These are phyloP conservation scores for Gnomoniopsis sp. DNA, from an alignment of 2,329 filamentous ascomycete genomes.

Conservation along the genomic window DNA sequence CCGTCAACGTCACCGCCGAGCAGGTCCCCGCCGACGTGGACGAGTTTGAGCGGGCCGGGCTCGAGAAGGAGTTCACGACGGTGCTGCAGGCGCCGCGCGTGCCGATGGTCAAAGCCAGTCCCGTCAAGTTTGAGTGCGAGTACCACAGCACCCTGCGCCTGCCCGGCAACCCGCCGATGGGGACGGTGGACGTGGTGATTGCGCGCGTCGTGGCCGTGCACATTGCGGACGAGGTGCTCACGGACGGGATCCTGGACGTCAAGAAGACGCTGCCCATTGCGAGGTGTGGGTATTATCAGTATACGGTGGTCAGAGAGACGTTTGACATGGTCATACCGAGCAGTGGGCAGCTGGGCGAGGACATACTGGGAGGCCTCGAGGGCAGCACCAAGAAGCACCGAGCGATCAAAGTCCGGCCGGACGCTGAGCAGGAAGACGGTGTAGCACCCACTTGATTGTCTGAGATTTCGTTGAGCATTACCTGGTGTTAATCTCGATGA, in stretches of 20 bases:
- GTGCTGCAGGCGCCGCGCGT: slow-evolving; percentile 30
- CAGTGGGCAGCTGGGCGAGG: slow-evolving; percentile 12
- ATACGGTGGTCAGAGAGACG: slow-evolving; percentile 50
- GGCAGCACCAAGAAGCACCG: slow-evolving; percentile 11
- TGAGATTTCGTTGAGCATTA: neutral
- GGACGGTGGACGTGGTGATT: slow-evolving; percentile 55
- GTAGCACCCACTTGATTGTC: neutral
- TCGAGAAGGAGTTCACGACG: slow-evolving; percentile 43
- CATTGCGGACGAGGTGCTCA: slow-evolving; percentile 52
- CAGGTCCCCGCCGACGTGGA: slow-evolving; percentile 46
- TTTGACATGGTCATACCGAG: slow-evolving; percentile 56
- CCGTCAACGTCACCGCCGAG: slow-evolving; percentile 53
- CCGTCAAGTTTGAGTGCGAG: slow-evolving; percentile 57
- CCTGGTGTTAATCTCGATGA: neutral
- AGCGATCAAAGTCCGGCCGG: neutral
- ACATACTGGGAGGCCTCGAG: slow-evolving; percentile 20
- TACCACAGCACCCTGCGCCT: slow-evolving; percentile 52
- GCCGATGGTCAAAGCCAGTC: slow-evolving; percentile 51
- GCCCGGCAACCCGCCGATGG: slow-evolving; percentile 55
- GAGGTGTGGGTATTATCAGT: slow-evolving; percentile 58
- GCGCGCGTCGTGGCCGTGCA: slow-evolving; percentile 55
- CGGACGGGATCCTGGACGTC: slow-evolving; percentile 52
- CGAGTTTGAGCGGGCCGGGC: slow-evolving; percentile 48
- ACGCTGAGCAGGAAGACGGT: neutral
- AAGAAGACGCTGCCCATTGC: slow-evolving; percentile 57